Base-by-base conservation (phyloP, 2,329 filamentous ascomycete genomes). In the Penicillium sp. region DNA sequence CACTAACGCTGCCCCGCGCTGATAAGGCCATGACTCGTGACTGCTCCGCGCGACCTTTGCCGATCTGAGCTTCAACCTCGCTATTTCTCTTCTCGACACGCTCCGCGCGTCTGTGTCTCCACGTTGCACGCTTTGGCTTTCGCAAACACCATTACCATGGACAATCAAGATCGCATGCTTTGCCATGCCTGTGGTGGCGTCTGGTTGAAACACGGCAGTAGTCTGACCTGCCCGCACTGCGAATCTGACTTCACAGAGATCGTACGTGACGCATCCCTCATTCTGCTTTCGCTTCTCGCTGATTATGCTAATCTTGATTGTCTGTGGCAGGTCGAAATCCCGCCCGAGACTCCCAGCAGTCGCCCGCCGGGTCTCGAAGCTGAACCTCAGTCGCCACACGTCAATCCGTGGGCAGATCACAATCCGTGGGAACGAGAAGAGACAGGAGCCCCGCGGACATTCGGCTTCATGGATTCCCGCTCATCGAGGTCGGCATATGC, bases 181-280 rank as follows among this genome's bases (percentile, higher is more conserved):
- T 98, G 93, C 67, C 88, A 97, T 67, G 70, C 76, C 45, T 97
- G 93, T 69, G 64, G 77, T 36, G 70, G 85, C 48, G 84, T 95
- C 63, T 97, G 89, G 88, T 87, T 84, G 58, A 74, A 80, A 44
- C 79, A 87, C 11, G 25, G 44, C 33, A 34, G 77, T 50, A 82
- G 77, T 17, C 68, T 94, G 47, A 71, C 69, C 11, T 98, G 93
- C 60, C 88, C 89, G 11, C 65, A 71, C n/a, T 98, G 93, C 62
- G 62, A 75, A 3, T 81, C 81, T 25, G 87, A 94, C 14, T 83
- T 87, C 51, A 87, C 81, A 11, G 90, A 98, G 69, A 88, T 97
- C 55, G 90, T 94, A 73, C 59, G 84, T 74, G 40, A 13, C 17
- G 34, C 20, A n/a, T 25, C 33, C 39, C 40, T 17, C 35, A 27